Evolutionary conservation across 1,139 yeast genomes (phyloP).

Genomic region (Geotrichum bryndzae): DNA sequence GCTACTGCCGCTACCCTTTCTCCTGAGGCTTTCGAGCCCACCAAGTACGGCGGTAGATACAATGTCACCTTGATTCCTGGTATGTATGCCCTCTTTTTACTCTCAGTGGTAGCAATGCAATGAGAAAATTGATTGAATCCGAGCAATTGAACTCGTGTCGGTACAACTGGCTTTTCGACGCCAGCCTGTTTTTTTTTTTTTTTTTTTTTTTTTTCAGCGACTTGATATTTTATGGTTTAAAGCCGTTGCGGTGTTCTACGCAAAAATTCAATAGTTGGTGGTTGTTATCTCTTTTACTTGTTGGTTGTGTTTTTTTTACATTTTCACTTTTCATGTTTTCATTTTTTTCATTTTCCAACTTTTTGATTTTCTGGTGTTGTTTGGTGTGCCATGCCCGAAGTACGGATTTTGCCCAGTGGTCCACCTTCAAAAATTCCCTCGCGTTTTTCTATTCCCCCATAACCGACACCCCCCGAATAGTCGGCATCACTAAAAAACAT

Average conservation of each 20-base stretch:
- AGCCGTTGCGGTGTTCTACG: not conserved
- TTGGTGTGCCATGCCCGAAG: conserved; percentile 5
- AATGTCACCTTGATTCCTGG: conserved; percentile 92
- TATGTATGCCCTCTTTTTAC: conserved; percentile 23
- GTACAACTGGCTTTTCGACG: not conserved
- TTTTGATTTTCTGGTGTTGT: not conserved
- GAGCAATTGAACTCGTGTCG: not conserved
- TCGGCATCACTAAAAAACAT: not conserved
- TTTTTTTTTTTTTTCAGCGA: not conserved
- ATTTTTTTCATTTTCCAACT: not conserved
- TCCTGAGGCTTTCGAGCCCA: conserved; percentile 51
- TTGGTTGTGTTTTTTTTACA: not conserved
- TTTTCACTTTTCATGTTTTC: not conserved
- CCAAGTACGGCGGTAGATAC: conserved; percentile 91
- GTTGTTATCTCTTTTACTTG: not conserved
- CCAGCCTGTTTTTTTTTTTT: not conserved
- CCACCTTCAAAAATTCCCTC: not conserved
- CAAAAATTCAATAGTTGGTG: not conserved
- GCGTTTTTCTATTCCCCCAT: not conserved
- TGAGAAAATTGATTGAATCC: not conserved
- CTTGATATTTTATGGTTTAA: not conserved
- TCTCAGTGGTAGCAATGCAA: not conserved
- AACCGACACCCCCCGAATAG: not conserved
- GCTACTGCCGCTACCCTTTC: conserved; percentile 23
- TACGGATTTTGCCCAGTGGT: conserved; percentile 4